Percentiles rank a stretch among this genome's conserved stretches.
phyloP scores from a whole-genome alignment of 306 rosid genomes.

The Cucurbita moschata region DNA sequence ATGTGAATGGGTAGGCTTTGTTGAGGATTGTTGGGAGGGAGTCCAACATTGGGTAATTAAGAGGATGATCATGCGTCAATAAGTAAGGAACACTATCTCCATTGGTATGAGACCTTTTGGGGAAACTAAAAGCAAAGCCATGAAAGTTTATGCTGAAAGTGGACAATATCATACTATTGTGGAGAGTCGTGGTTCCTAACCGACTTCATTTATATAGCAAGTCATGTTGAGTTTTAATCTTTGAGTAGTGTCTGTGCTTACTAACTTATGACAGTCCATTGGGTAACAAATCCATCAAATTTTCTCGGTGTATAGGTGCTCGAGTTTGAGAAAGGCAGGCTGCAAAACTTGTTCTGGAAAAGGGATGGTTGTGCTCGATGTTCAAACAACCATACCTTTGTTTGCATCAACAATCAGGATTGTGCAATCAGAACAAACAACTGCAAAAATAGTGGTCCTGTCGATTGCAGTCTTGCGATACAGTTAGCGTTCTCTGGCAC shows the following conservation, averaged over 20 bases:
- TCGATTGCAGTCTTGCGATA: conserved; percentile 81
- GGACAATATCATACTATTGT: too few relatives aligned
- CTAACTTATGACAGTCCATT: background rate
- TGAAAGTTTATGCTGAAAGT: too few relatives aligned
- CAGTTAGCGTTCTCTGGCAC: conserved; percentile 93
- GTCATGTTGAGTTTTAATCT: too few relatives aligned
- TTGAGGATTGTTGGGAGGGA: too few relatives aligned
- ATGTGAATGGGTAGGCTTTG: background rate
- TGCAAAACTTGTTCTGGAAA: conserved; percentile 76
- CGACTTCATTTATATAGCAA: background rate
- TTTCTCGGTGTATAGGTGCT: conserved; percentile 36
- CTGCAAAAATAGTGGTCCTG: conserved; percentile 60
- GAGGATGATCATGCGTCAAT: too few relatives aligned
- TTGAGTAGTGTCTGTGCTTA: too few relatives aligned
- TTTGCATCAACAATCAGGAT: conserved; percentile 73
- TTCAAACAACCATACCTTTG: conserved; percentile 32
- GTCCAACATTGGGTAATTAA: too few relatives aligned
- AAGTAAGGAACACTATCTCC: too few relatives aligned
- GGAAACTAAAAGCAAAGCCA: too few relatives aligned
- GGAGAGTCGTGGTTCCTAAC: too few relatives aligned
- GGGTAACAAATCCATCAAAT: background rate
- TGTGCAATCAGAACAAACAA: conserved; percentile 52
- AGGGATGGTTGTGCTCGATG: conserved; percentile 71
- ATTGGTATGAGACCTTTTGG: too few relatives aligned
- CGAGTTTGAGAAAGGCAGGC: conserved; percentile 78